Percentiles rank a stretch among this genome's conserved stretches.
Evolutionary conservation across 2,329 filamentous ascomycete species (phyloP).

Genomic region (Colletotrichum trifolii): DNA sequence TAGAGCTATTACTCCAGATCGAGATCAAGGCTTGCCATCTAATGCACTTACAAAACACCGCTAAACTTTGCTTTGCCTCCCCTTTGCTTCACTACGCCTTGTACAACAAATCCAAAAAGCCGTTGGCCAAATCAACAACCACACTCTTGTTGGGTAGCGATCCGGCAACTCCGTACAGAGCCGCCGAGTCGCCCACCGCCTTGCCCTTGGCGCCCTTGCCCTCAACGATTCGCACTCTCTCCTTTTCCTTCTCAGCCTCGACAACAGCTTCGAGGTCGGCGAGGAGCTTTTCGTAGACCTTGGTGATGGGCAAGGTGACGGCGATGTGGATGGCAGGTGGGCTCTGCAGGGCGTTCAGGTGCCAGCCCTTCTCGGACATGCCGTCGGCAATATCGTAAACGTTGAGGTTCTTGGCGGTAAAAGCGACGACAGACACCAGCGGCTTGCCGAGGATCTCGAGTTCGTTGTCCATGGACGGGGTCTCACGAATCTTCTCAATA

Average conservation of each 20-base stretch:
- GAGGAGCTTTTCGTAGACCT: constrained; percentile 83
- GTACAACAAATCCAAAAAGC: constrained; percentile 93
- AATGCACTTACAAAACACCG: constrained; percentile 27
- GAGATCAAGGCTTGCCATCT: constrained; percentile 28
- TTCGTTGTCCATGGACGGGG: constrained; percentile 75
- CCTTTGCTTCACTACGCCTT: constrained; percentile 69
- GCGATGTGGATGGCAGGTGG: constrained; percentile 94
- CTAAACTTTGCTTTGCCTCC: constrained; percentile 31
- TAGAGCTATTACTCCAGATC: constrained; percentile 19
- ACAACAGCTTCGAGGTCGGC: constrained; percentile 75
- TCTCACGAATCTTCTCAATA: constrained; percentile 76
- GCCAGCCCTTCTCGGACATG: constrained; percentile 89
- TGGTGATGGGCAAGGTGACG: constrained; percentile 87
- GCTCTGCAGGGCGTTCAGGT: constrained; percentile 92
- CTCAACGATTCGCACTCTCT: constrained; percentile 76
- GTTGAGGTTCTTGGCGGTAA: constrained; percentile 84
- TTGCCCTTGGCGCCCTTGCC: constrained; percentile 74
- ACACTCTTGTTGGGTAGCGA: constrained; percentile 96
- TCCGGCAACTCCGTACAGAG: constrained; percentile 94
- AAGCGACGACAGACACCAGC: constrained; percentile 90
- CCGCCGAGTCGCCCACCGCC: constrained; percentile 82
- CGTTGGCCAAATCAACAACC: constrained; percentile 87
- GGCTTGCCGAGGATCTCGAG: constrained; percentile 86
- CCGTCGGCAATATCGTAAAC: constrained; percentile 95
- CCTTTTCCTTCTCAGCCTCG: constrained; percentile 83